Evolutionary conservation across 2,329 filamentous ascomycete species (phyloP), one percentile per base, ranked within the genome.

Genomic region (Venturia aucupariae): DNA sequence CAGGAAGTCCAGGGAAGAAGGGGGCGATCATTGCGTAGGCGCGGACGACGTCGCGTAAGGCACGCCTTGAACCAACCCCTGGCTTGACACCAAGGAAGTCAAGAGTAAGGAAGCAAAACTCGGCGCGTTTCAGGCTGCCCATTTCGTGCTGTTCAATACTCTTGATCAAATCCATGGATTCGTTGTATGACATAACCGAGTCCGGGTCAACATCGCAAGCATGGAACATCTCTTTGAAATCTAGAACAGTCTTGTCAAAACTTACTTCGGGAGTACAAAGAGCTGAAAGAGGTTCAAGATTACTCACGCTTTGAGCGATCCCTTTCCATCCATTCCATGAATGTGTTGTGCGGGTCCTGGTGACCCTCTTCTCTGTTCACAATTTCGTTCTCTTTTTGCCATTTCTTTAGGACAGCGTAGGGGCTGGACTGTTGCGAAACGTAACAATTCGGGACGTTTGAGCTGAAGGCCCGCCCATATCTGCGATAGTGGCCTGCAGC

Each of bases 221-320:
- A 64, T 81, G 79, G 71, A 78, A 81, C 35, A 72, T 71, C 59
- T 79, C 71, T 61, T 81, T 78, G 69, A 79, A 78, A 8, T 70
- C 71, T 75, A 62, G 17, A 46, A n/a, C 7, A 4, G 6, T 19
- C 42, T 22, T 4, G n/a, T 46, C 22, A 46, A 15, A 6, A 46
- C 3, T 2, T 7, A 4, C 22, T n/a, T 17, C 15, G 39, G 11
- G 4, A 4, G 42, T 4, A 10, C 17, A 46, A 19, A 22, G 42
- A 46, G n/a, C n/a, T 46, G 6, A n/a, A 22, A n/a, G 17, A 46
- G 6, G 19, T 22, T 7, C 42, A 46, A 46, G 3, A 8, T 10
- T 46, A 61, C 59, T 61, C 59, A 57, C 54, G 54, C 8, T 46
- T 46, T 19, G 42, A 46, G 42, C 42, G 42, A 46, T 46, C 35